A percentile compares a stretch with the other conserved stretches of the same genome.
These are phyloP conservation scores for Cladorrhinum samala DNA, from an alignment of 495 filamentous ascomycete genomes.

Conservation along the genomic window DNA sequence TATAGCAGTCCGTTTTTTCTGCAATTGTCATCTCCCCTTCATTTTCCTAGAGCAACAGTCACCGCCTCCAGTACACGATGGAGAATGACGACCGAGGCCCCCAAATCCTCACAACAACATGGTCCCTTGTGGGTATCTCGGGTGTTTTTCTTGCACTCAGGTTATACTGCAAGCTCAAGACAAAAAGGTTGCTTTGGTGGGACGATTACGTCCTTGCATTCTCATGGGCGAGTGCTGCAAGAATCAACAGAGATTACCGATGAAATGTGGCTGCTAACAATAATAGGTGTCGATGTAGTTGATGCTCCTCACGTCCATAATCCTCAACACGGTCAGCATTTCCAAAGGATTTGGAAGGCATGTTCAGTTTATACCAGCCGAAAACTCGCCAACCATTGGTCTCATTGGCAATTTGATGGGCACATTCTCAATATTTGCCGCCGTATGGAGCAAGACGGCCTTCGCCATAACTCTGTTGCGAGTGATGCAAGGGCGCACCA, in stretches of 20 bases:
- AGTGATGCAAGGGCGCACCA: slow-evolving; percentile 14
- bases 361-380: slow-evolving; percentile 15
- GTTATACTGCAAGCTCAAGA: slow-evolving; percentile 27
- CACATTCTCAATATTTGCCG: slow-evolving; percentile 26
- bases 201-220: slow-evolving; percentile 31
- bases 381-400: slow-evolving; percentile 14
- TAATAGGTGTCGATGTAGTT: slow-evolving; percentile 13
- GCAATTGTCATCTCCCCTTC: no score
- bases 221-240: slow-evolving; percentile 26
- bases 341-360: slow-evolving; percentile 26
- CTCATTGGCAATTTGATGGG: slow-evolving; percentile 23
- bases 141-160: slow-evolving; percentile 25
- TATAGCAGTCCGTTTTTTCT: no score
- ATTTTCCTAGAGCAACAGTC: no score
- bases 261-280: no score
- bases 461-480: slow-evolving; percentile 32
- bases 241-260: neutral
- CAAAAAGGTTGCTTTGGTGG: slow-evolving; percentile 28
- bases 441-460: slow-evolving; percentile 34
- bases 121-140: slow-evolving; percentile 22
- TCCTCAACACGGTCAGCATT: slow-evolving; percentile 20
- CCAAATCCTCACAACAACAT: slow-evolving; percentile 9
- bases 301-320: slow-evolving; percentile 15
- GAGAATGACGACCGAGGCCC: neutral
- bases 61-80: no score